Conservation (phyloP, 371 early-diverging fungal genomes). For the Mycotypha africana region DNA sequence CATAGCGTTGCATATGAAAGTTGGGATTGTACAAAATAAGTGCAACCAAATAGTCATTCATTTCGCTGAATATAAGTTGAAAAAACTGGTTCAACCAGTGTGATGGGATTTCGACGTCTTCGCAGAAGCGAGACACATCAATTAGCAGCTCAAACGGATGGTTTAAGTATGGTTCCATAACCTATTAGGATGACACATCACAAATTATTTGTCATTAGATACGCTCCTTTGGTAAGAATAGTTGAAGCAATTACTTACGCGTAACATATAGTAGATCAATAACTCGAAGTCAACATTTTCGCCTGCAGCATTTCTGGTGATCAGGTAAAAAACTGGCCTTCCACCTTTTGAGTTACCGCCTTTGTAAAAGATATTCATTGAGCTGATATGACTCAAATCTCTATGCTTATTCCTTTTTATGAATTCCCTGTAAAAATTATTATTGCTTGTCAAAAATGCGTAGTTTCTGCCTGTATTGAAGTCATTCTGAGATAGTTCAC, state of each 20-base stretch:
- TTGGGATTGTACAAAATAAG: slow-evolving; percentile 63
- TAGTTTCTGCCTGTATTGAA: slow-evolving; percentile 30
- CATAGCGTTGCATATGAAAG: slow-evolving; percentile 45
- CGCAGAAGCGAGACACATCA: slow-evolving; percentile 70
- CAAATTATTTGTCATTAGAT: no score
- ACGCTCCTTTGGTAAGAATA: slow-evolving; percentile 39
- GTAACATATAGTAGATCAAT: slow-evolving; percentile 59
- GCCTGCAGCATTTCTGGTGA: slow-evolving; percentile 60
- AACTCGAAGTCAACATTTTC: slow-evolving; percentile 77
- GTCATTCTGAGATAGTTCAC: slow-evolving; percentile 46
- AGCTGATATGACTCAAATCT: slow-evolving; percentile 47
- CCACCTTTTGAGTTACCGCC: slow-evolving; percentile 71
- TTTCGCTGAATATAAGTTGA: slow-evolving; percentile 60
- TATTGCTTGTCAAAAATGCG: slow-evolving; percentile 29
- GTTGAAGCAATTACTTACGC: slow-evolving; percentile 30
- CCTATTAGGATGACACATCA: no score
- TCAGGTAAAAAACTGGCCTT: slow-evolving; percentile 76
- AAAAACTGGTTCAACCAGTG: slow-evolving; percentile 69
- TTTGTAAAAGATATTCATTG: slow-evolving; percentile 68
- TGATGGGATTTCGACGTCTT: slow-evolving; percentile 66
- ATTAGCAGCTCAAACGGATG: slow-evolving; percentile 74
- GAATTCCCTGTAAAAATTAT: slow-evolving; percentile 63
- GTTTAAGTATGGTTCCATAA: slow-evolving; percentile 44
- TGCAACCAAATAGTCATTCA: slow-evolving; percentile 33
- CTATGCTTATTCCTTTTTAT: slow-evolving; percentile 63